A percentile compares a stretch with the other conserved stretches of the same genome.
Evolutionary conservation across 495 filamentous ascomycete species (phyloP).

Genomic region (Penicillium simplicissimum): DNA sequence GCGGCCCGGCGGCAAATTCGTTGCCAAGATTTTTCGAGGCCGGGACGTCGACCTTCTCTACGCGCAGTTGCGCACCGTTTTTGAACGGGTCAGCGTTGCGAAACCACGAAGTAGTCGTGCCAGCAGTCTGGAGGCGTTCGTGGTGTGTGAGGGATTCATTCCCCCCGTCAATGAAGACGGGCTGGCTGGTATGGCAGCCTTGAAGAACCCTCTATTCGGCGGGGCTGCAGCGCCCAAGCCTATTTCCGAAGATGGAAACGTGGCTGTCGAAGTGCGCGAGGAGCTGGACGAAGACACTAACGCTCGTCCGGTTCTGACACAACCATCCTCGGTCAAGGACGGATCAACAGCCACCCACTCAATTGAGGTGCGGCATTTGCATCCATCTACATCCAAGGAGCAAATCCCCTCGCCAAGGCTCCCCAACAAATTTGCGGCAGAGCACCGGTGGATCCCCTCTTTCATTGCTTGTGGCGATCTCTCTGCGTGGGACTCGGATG

Average conservation of each 20-base stretch:
- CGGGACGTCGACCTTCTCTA: slow-evolving; percentile 91
- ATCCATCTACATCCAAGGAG: slow-evolving; percentile 27
- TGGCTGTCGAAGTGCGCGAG: slow-evolving; percentile 58
- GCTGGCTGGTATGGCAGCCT: slow-evolving; percentile 37
- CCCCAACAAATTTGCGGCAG: slow-evolving; percentile 35
- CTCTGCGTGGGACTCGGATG: slow-evolving; percentile 92
- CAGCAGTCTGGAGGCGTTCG: slow-evolving; percentile 93
- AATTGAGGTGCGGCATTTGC: slow-evolving; percentile 31
- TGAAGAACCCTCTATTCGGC: slow-evolving; percentile 50
- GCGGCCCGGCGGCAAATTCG: slow-evolving; percentile 89
- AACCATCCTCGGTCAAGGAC: background rate
- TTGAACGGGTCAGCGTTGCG: slow-evolving; percentile 81
- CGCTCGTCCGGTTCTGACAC: slow-evolving; percentile 20
- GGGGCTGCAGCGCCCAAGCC: slow-evolving; percentile 37
- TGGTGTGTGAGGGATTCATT: slow-evolving; percentile 88
- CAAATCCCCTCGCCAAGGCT: slow-evolving; percentile 30
- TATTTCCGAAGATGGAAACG: slow-evolving; percentile 58
- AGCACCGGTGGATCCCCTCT: slow-evolving; percentile 79
- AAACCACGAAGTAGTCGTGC: slow-evolving; percentile 91
- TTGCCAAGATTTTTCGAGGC: slow-evolving; percentile 95
- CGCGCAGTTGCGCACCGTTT: slow-evolving; percentile 87
- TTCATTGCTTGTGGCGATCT: slow-evolving; percentile 96
- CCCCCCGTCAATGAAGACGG: slow-evolving; percentile 44
- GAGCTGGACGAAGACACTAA: slow-evolving; percentile 44
- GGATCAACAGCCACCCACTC: slow-evolving; percentile 15